These are phyloP conservation scores for Alisma plantagoaquatica DNA, from an alignment of 106 monocot genomes.

Conservation along the genomic window DNA sequence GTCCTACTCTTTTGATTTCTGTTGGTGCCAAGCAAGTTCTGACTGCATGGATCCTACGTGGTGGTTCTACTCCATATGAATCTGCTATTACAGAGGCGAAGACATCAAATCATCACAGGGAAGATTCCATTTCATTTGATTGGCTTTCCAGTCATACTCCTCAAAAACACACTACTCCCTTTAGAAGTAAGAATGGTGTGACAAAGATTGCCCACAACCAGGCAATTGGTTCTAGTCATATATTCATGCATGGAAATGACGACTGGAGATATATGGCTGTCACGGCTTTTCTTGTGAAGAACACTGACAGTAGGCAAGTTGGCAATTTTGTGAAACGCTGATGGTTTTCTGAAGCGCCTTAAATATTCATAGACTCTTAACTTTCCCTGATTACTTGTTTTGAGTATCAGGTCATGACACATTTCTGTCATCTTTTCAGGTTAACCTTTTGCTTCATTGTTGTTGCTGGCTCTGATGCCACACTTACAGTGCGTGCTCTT, in stretches of 20 bases:
- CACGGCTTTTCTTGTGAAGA: slow-evolving; percentile 76
- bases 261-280: slow-evolving; percentile 98
- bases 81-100: slow-evolving; percentile 4
- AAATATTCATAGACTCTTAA: not conserved
- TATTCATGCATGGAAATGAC: slow-evolving; percentile 37
- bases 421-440: slow-evolving; percentile 23
- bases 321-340: not conserved
- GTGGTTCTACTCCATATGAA: slow-evolving; percentile 8
- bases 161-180: slow-evolving; percentile 22
- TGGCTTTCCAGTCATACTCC: slow-evolving; percentile 89
- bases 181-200: slow-evolving; percentile 7
- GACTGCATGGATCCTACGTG: slow-evolving; percentile 71
- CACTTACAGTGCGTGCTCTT: slow-evolving; percentile 65
- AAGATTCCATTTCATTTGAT: slow-evolving; percentile 42
- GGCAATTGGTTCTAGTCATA: not conserved
- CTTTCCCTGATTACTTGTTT: not conserved
- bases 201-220: not conserved
- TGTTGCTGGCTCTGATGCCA: slow-evolving; percentile 94
- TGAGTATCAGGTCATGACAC: not conserved
- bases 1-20: slow-evolving; percentile 53
- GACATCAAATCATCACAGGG: slow-evolving; percentile 3
- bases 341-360: not conserved
- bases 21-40: slow-evolving; percentile 96
- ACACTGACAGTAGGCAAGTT: slow-evolving; percentile 34
- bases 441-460: slow-evolving; percentile 72